These are phyloP conservation scores for Podospora appendiculata DNA, from an alignment of 495 filamentous ascomycete genomes.

Conservation along the genomic window DNA sequence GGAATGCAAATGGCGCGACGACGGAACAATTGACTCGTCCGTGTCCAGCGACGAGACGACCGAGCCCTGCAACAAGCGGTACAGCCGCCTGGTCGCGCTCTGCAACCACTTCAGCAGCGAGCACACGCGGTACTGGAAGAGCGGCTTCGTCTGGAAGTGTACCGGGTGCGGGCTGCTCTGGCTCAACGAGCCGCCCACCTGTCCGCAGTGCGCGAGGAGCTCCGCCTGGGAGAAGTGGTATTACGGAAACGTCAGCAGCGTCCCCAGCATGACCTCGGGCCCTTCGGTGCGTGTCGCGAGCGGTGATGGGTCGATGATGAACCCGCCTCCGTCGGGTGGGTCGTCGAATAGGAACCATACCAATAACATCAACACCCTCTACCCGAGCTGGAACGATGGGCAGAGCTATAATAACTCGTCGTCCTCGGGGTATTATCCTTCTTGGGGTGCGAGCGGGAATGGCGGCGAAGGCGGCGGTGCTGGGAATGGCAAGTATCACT, in stretches of 20 bases:
- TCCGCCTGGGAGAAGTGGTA: constrained; percentile 2
- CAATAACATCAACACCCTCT: too few species aligned
- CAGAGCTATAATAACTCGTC: too few species aligned
- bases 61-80: constrained; percentile 1
- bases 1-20: constrained; percentile 5
- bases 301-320: background rate
- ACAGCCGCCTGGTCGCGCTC: background rate
- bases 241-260: background rate
- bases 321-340: too few species aligned
- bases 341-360: too few species aligned
- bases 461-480: too few species aligned
- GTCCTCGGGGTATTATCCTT: too few species aligned
- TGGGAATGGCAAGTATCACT: too few species aligned
- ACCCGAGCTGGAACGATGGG: too few species aligned
- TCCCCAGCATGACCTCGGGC: background rate
- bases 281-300: background rate
- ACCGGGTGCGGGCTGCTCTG: background rate
- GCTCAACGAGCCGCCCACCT: too few species aligned
- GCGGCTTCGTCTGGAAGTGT: background rate
- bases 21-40: background rate
- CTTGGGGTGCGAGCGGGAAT: too few species aligned
- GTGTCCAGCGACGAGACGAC: background rate
- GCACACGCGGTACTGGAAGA: background rate
- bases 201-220: too few species aligned
- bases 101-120: background rate